Evolutionary conservation across 169 alveolate genomes (phyloP), one percentile per base, ranked within the genome.

Genomic region (Hammondia hammondi): DNA sequence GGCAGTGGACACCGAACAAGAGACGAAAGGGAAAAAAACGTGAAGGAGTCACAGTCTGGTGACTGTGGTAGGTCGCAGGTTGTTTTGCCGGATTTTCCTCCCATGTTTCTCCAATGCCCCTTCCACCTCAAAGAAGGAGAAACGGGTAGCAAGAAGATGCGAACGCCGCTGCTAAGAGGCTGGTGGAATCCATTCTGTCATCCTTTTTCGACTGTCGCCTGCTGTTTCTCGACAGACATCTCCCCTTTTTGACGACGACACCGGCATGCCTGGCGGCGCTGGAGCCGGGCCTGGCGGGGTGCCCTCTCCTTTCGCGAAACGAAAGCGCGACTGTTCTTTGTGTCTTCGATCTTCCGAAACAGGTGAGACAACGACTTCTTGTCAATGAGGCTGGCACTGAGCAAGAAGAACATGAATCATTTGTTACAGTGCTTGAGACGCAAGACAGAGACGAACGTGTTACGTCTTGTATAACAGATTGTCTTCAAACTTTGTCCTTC

Each of bases 321-420:
- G 96, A 52, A 95, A 98, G 88, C 98, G 98, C 93, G 99, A 99
- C 97, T 98, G 99, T 84, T 99, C 99, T 19, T 96, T 98, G 67
- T 95, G 99, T 46, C 95, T 99, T 39, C 96, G 99, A 92, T 97
- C 99, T 37, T 98, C 99, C 71, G 99, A 99, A 97, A 98, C 98
- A 93, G 99, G 99, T 91, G 37, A 12, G 52, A 19, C 24, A 35
- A 9, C 5, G 10, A 32, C 27, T 21, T 17, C 24, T 17, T 67
- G 14, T 57, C 71, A 14, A 21, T 57, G 71, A 21, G 29, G 71
- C 71, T 57, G 24, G 24, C 71, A 39, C 43, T 39, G 71, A 57
- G 0, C 29, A 21, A 57, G 71, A 21, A 10, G 71, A 4, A 10
- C 0, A 21, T 0, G 71, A 57, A 57, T 57, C 71, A 57, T 14